phyloP scores from a whole-genome alignment of 805 yeast genomes.

The Lipomyces lipofer region DNA sequence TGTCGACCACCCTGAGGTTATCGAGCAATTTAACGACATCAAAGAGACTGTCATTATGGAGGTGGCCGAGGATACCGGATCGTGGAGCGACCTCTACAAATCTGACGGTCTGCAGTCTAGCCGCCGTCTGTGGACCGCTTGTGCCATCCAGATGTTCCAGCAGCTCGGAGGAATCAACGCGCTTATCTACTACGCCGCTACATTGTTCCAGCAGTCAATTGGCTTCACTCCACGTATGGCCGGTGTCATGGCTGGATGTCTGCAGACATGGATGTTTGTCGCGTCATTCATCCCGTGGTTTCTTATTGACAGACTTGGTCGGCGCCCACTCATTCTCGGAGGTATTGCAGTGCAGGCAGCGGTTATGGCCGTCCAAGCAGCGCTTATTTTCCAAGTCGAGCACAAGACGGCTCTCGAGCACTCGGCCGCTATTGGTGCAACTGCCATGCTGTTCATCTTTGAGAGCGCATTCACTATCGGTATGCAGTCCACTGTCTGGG shows the following conservation, averaged over 20 bases:
- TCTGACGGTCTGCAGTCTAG: conserved; percentile 7
- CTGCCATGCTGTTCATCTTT: conserved; percentile 23
- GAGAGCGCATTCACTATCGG: conserved; percentile 23
- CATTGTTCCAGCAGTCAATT: conserved; percentile 42
- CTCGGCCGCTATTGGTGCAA: conserved; percentile 20
- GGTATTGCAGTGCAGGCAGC: conserved; percentile 15
- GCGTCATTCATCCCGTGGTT: conserved; percentile 62
- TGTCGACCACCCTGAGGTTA: background rate
- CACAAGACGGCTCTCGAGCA: conserved; percentile 4
- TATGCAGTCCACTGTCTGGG: conserved; percentile 24
- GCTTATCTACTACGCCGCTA: conserved; percentile 41
- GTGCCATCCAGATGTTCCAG: conserved; percentile 13
- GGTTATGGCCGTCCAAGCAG: conserved; percentile 22
- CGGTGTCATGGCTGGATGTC: conserved; percentile 18
- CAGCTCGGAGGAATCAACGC: conserved; percentile 28
- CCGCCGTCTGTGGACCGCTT: conserved; percentile 13
- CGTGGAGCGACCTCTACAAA: conserved; percentile 1
- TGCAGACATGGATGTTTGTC: conserved; percentile 33
- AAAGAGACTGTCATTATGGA: conserved; percentile 1
- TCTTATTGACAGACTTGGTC: conserved; percentile 60
- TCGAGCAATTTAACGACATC: background rate
- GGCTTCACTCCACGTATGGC: conserved; percentile 11
- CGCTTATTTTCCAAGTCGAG: conserved; percentile 19
- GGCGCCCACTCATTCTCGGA: conserved; percentile 44
- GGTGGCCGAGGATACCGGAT: conserved; percentile 2